These are phyloP conservation scores for Metschnikowia bowlesiae DNA, from an alignment of 805 yeast species.

Conservation along the genomic window DNA sequence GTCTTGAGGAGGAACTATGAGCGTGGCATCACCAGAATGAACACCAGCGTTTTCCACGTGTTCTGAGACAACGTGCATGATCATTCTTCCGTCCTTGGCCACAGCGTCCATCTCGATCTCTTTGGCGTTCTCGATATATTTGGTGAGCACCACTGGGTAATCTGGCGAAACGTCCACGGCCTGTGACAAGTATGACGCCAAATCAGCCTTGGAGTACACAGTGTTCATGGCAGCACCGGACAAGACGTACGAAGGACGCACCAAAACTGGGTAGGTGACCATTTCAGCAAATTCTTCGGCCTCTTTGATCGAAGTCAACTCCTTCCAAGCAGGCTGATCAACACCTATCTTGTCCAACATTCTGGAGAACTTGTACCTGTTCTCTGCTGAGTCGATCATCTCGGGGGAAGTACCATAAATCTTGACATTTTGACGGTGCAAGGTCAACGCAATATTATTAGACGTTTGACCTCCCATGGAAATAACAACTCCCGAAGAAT, in stretches of 20 bases:
- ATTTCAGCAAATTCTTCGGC: constrained; percentile 89
- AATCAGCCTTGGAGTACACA: constrained; percentile 83
- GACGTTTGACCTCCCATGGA: constrained; percentile 99
- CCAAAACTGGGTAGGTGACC: constrained; percentile 91
- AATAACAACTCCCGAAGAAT: constrained; percentile 85
- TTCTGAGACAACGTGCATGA: constrained; percentile 97
- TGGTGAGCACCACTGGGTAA: constrained; percentile 95
- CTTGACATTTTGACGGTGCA: constrained; percentile 89
- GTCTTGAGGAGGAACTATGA: constrained; percentile 95
- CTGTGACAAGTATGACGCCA: constrained; percentile 81
- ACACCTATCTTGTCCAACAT: constrained; percentile 95
- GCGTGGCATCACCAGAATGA: constrained; percentile 98
- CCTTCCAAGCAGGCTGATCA: constrained; percentile 99
- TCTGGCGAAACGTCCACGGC: constrained; percentile 98
- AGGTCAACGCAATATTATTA: constrained; percentile 88
- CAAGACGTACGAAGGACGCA: constrained; percentile 94
- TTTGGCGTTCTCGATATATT: constrained; percentile 93
- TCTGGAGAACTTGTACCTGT: constrained; percentile 95
- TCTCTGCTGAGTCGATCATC: constrained; percentile 97
- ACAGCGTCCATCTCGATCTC: constrained; percentile 99
- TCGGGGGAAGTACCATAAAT: constrained; percentile 96
- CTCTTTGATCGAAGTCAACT: constrained; percentile 85
- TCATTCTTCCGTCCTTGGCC: constrained; percentile 87
- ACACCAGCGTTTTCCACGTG: constrained; percentile 99
- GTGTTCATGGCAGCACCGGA: constrained; percentile 99